Evolutionary conservation across 768 basidiomycete genomes (phyloP).

Genomic region (Exsudoporus frostii): DNA sequence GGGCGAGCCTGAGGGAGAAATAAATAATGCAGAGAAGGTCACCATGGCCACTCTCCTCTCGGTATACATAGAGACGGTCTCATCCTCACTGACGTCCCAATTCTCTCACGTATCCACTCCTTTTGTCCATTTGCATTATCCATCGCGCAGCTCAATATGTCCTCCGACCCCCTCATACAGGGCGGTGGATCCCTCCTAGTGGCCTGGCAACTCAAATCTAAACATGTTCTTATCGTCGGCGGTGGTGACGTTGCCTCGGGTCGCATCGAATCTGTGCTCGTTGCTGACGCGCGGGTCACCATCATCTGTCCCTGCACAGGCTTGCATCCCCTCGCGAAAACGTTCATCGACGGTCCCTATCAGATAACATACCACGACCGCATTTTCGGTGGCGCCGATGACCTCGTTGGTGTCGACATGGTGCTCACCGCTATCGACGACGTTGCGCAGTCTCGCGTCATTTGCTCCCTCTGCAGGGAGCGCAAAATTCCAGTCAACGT

Average conservation of each 20-base stretch:
- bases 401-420: conserved; percentile 74
- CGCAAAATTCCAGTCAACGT: conserved; percentile 86
- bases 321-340: conserved; percentile 57
- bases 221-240: conserved; percentile 86
- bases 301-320: conserved; percentile 71
- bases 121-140: neutral
- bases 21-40: conserved; percentile 3
- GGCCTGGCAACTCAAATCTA: conserved; percentile 89
- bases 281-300: conserved; percentile 73
- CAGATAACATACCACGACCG: conserved; percentile 71
- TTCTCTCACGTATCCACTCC: neutral
- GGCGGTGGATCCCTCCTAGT: conserved; percentile 79
- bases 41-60: conserved; percentile 21
- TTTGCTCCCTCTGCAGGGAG: conserved; percentile 65
- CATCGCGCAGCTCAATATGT: conserved; percentile 3
- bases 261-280: conserved; percentile 81
- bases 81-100: neutral
- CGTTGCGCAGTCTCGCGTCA: conserved; percentile 63
- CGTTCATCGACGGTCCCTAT: conserved; percentile 42
- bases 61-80: conserved; percentile 1
- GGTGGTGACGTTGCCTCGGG: conserved; percentile 91
- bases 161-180: conserved; percentile 3
- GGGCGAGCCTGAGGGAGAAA: neutral
- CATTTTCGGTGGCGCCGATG: conserved; percentile 58
- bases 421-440: conserved; percentile 94